Base-by-base conservation (phyloP, 805 yeast genomes). In the Yamadazyma kitorensis region DNA sequence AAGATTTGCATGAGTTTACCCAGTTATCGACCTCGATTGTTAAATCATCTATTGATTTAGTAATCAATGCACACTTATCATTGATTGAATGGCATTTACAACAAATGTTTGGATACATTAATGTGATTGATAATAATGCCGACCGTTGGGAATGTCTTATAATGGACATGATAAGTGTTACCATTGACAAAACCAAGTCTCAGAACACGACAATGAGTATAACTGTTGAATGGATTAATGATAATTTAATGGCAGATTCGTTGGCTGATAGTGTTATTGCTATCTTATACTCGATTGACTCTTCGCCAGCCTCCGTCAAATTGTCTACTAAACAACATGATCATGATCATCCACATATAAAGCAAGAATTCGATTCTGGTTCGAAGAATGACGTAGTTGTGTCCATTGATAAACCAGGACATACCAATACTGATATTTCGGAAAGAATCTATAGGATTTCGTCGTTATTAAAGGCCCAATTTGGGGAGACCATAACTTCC, bases 261-360 rank as follows among this genome's bases (percentile, higher is more conserved):
- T 76, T 93, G 43, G 98, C 98, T 0, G 99, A 93, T 52, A 82
- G 96, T 11, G 84, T 88, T 1, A 76, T 93, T 39, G 96, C 97
- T 0, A 87, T 93, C 24, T 59, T 93, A 20, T 73, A 91, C 59
- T 86, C 95, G 28, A 93, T 91, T 26, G 98, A 93, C 55, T 82
- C 96, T 0, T 80, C 96, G 0, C 96, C 96, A 8, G 95, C 96
- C 2, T 86, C 97, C 5, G 95, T 93, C 18, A 93, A 91, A 54
- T 58, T 87, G 44, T 79, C 95, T 10, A 79, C 95, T 5, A 72
- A 72, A 34, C 44, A 68, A 2, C 80, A 83, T 44, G 41, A 51
- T 1, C 83, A 79, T 52, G 37, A 40, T 7, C 62, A 62, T 42
- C 30, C 35, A 7, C 36, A 36, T 17, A 39, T 36, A 9, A 36